These are phyloP conservation scores for Aspergillus sergii DNA, from an alignment of 2,329 filamentous ascomycete species.

Conservation along the genomic window DNA sequence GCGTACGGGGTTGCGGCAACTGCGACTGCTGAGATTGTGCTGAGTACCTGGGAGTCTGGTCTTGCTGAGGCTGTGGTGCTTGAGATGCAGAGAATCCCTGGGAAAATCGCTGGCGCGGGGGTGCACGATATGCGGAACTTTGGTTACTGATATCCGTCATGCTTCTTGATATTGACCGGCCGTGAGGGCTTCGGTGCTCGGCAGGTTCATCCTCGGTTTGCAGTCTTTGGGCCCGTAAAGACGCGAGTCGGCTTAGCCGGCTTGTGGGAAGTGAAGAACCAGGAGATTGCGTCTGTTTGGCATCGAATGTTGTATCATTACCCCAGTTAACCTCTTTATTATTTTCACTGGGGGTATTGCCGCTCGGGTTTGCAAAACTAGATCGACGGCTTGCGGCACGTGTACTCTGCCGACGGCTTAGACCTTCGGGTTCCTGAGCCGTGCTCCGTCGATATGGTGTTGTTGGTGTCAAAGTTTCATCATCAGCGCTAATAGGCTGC, in stretches of 20 bases:
- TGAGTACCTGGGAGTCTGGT: constrained; percentile 24
- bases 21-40: constrained; percentile 28
- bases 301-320: constrained; percentile 11
- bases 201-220: constrained; percentile 40
- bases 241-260: constrained; percentile 44
- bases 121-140: constrained; percentile 29
- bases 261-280: constrained; percentile 32
- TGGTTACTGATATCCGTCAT: constrained; percentile 44
- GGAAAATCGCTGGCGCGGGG: constrained; percentile 38
- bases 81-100: constrained; percentile 29
- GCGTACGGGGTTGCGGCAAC: constrained; percentile 32
- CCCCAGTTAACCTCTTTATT: constrained; percentile 7
- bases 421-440: constrained; percentile 42
- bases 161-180: constrained; percentile 45
- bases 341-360: constrained; percentile 16
- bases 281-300: constrained; percentile 17
- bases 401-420: constrained; percentile 30
- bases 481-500: constrained; percentile 28
- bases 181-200: constrained; percentile 32
- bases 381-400: constrained; percentile 39
- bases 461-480: constrained; percentile 29
- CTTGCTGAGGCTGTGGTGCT: constrained; percentile 26
- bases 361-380: constrained; percentile 36
- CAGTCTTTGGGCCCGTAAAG: constrained; percentile 40
- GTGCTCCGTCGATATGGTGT: constrained; percentile 40